Base-by-base conservation (phyloP, 176 grass and related monocot species). In the Juncus inflexus region DNA sequence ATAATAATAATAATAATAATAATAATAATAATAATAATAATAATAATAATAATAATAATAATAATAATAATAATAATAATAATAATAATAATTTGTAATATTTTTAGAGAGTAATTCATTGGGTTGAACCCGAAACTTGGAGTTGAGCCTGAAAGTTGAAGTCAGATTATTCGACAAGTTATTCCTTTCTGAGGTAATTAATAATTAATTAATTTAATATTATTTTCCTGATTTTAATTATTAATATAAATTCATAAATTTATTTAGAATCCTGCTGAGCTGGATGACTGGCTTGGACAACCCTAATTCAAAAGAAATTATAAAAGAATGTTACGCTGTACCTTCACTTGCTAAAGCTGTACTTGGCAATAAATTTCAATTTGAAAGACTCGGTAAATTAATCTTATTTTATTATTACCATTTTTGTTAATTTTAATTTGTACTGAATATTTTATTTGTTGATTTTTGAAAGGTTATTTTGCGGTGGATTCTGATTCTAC, bases 41-140 rank as follows among this genome's bases (percentile, higher is more conserved):
- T n/a, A n/a, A 28, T 28, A 28, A 28, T 28, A 28, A 28, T 28
- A 28, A 28, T 28, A 28, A 28, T 28, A 28, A 28, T 28, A 28
- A 28, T 28, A 28, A 28, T 28, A 28, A 28, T 28, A 28, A 28
- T 28, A 28, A 28, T 28, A 28, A 28, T 28, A 28, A 28, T 28
- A 28, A 28, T 28, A 28, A 28, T 28, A 67, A n/a, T n/a, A n/a
- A n/a, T n/a, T n/a, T 76, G 13, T 3, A 15, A 63, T n/a, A 41
- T 52, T 60, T 86, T 50, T 38, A 99, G 94, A 88, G 94, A 66
- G 94, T 99, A 82, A 64, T 99, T 60, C 94, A 99, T 45, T 99
- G 94, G 94, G 94, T 99, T 77, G 77, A 99, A 77, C n/a, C 85
- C 94, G 19, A 80, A 79, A 53, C 94, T 85, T 53, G 83, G 94